Conservation (phyloP, 345 rosid species). For the Clausena lansium region DNA sequence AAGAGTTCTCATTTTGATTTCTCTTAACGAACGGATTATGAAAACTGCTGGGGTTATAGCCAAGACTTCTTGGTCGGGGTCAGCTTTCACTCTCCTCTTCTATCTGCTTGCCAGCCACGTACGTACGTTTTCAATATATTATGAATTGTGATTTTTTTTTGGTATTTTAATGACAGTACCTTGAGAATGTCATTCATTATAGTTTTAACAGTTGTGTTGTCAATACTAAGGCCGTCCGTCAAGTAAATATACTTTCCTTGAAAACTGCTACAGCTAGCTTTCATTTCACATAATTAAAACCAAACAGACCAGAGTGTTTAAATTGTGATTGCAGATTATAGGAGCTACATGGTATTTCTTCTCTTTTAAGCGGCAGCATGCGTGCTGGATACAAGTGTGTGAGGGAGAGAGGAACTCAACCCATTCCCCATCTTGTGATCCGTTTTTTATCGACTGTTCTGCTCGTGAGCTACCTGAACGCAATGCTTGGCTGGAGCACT, state of each 20-base stretch:
- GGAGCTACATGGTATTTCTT: conserved; percentile 82
- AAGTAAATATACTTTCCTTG: too few relatives aligned
- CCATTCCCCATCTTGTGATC: conserved; percentile 46
- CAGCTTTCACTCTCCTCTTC: conserved; percentile 75
- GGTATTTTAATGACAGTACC: too few relatives aligned
- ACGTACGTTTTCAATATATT: conserved; percentile 16
- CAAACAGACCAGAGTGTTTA: too few relatives aligned
- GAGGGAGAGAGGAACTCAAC: conserved; percentile 47
- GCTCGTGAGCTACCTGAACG: conserved; percentile 43
- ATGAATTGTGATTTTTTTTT: too few relatives aligned
- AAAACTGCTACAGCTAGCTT: too few relatives aligned
- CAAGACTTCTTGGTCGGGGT: conserved; percentile 89
- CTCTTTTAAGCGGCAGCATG: conserved; percentile 63
- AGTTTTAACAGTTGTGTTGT: too few relatives aligned
- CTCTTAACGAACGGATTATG: conserved; percentile 65
- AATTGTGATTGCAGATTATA: conserved; percentile 41
- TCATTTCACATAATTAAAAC: too few relatives aligned
- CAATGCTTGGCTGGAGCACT: conserved; percentile 54
- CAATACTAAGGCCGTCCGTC: too few relatives aligned
- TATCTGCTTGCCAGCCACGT: conserved; percentile 81
- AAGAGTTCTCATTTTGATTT: conserved; percentile 67
- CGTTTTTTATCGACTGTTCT: conserved; percentile 61
- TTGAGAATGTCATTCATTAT: too few relatives aligned
- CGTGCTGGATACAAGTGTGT: conserved; percentile 69
- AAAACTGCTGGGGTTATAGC: conserved; percentile 84